These are phyloP conservation scores for Camelina sativa DNA, from an alignment of 345 rosid species.

Conservation along the genomic window DNA sequence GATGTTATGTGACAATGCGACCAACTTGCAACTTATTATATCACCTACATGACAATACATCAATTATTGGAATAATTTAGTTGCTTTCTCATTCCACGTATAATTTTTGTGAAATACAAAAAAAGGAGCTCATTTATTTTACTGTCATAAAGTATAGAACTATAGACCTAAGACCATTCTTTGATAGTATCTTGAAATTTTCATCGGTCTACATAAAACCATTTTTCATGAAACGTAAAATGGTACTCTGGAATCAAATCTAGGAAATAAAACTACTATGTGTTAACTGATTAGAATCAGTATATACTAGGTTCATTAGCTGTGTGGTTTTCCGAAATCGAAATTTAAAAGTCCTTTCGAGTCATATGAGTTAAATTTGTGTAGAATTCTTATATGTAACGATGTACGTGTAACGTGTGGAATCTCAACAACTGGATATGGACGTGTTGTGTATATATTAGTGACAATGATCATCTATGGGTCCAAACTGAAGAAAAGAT, in stretches of 20 bases:
- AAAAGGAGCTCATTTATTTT: neutral
- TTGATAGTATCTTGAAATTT: neutral
- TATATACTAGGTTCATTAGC: neutral
- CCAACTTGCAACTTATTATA: conserved; percentile 39
- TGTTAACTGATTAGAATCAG: neutral
- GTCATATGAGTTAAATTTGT: neutral
- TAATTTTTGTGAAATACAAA: neutral
- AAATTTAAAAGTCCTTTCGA: neutral
- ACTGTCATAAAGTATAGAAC: neutral
- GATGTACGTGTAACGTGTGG: neutral
- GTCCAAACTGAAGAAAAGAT: neutral
- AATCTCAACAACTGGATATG: neutral
- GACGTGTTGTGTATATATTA: conserved; percentile 10
- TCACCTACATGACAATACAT: conserved; percentile 18
- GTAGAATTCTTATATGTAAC: neutral
- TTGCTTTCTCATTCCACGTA: conserved; percentile 1
- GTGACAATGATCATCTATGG: conserved; percentile 9
- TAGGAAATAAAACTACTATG: neutral
- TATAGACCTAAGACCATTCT: neutral
- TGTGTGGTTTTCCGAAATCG: neutral
- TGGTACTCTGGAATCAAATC: neutral
- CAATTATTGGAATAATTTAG: neutral
- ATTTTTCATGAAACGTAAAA: neutral
- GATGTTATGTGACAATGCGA: conserved; percentile 27
- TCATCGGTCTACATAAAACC: neutral